Base-by-base conservation (phyloP, 257 asterid species). In the Henckelia pumila region DNA sequence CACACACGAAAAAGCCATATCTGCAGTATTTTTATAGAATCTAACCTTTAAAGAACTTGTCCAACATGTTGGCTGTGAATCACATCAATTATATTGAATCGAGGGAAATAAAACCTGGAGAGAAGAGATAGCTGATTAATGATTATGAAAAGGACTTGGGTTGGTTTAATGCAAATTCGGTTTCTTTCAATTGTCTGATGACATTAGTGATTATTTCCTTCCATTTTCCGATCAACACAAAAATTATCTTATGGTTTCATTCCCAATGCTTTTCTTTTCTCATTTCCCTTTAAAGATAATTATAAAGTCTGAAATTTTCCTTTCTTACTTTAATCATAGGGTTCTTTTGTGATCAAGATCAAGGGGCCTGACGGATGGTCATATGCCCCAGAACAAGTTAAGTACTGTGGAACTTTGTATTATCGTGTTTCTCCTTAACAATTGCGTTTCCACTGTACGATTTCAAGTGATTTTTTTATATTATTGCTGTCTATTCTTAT, bases 291-390 rank as follows among this genome's bases (percentile, higher is more conserved):
- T 67, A 49, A 60, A 24, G 7, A 29, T 40, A 30, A 16, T 63
- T 37, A 40, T 28, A 8, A 47, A 66, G 62, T 69, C 60, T 37
- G 53, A 35, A 49, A 59, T 61, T 63, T 47, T 70, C 63, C 65
- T 55, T 60, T 32, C 10, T 71, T 64, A 21, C 67, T 73, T 62
- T 76, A 50, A 53, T 74, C 71, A 59, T 85, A 93, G 98, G 99
- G 99, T 75, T 88, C 99, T 70, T 93, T 86, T 81, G 73, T 86
- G 75, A 78, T 93, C 63, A 93, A 93, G 83, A 83, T 88, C 66
- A 93, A 84, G 84, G 99, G 97, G 63, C 97, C 96, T 6, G 88
- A 85, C 70, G 99, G 98, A 57, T 93, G 98, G 97, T 83, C 96
- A 53, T 88, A 86, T 90, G 82, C 84, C 74, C 97, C 97, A 35